phyloP scores from a whole-genome alignment of 768 basidiomycete genomes.

The Paxillus involutus region DNA sequence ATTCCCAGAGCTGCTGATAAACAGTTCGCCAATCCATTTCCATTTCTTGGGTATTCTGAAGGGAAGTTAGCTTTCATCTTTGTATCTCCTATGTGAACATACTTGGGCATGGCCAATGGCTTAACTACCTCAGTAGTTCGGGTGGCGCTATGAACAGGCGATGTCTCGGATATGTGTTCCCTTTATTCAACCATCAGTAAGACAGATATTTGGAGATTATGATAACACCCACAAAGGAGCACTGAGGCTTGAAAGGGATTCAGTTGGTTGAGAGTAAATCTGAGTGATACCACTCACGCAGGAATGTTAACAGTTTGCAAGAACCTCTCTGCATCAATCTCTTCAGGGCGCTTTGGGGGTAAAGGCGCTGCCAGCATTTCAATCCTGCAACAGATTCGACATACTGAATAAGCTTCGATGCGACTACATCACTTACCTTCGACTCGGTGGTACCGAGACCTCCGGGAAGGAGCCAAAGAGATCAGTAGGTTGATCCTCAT shows the following conservation, averaged over 20 bases:
- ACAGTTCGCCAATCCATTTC: conserved; percentile 64
- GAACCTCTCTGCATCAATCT: conserved; percentile 26
- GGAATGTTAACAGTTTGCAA: conserved; percentile 25
- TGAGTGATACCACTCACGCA: conserved; percentile 14
- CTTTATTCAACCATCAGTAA: conserved; percentile 7
- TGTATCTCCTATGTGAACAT: conserved; percentile 8
- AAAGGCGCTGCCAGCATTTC: conserved; percentile 6
- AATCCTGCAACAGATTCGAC: neutral
- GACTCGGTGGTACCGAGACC: neutral
- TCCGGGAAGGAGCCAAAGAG: conserved; percentile 11
- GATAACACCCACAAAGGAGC: conserved; percentile 22
- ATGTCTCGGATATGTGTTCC: conserved; percentile 6
- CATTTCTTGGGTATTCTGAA: conserved; percentile 58
- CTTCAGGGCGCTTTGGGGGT: conserved; percentile 18
- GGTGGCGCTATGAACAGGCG: conserved; percentile 3
- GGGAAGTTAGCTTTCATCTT: conserved; percentile 3
- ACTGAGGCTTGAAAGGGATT: conserved; percentile 18
- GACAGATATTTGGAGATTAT: neutral
- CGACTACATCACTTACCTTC: conserved; percentile 13
- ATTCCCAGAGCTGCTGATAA: conserved; percentile 36
- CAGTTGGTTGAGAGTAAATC: neutral
- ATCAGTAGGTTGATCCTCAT: conserved; percentile 14
- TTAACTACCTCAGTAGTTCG: conserved; percentile 13
- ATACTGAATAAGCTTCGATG: neutral
- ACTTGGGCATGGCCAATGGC: conserved; percentile 22